Conservation (phyloP, 2,329 filamentous ascomycete genomes). For the Phialemonium atrogriseum region DNA sequence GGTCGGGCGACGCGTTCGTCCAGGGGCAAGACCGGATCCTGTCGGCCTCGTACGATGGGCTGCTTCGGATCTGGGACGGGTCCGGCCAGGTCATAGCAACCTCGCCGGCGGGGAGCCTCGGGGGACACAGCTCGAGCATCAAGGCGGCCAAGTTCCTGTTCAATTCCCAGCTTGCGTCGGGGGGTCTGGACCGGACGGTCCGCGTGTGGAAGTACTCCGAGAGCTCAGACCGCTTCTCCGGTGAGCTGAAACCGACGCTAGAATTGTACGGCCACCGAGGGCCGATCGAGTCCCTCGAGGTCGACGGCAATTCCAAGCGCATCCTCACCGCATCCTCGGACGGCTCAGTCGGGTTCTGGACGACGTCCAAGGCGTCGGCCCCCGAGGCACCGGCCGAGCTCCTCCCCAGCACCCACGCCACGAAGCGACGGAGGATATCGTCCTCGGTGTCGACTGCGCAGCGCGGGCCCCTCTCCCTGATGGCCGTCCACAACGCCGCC, state of each 20-base stretch:
- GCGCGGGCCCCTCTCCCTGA: conserved; percentile 68
- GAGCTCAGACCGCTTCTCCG: conserved; percentile 48
- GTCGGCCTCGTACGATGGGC: conserved; percentile 89
- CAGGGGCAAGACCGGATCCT: conserved; percentile 63
- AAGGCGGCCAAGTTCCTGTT: conserved; percentile 82
- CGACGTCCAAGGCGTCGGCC: conserved; percentile 65
- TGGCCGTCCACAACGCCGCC: conserved; percentile 62
- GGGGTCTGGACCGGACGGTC: conserved; percentile 76
- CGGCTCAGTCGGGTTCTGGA: conserved; percentile 82
- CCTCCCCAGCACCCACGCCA: conserved; percentile 56
- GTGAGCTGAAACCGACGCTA: conserved; percentile 60
- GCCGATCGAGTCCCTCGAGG: conserved; percentile 63
- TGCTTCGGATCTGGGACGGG: conserved; percentile 82
- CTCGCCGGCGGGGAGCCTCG: conserved; percentile 55
- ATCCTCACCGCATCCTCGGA: conserved; percentile 83
- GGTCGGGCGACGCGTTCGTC: conserved; percentile 40
- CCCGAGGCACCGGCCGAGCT: conserved; percentile 64
- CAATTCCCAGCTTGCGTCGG: conserved; percentile 69
- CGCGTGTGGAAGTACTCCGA: conserved; percentile 85
- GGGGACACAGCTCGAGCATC: conserved; percentile 68
- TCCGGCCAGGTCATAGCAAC: conserved; percentile 79
- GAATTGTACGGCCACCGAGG: conserved; percentile 79
- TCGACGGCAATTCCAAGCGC: conserved; percentile 58
- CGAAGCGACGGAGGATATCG: conserved; percentile 69
- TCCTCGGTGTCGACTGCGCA: conserved; percentile 47